Percentiles rank a stretch among this genome's conserved stretches.
Evolutionary conservation across 108 stramenopile species (phyloP).

Genomic region (Tribonema minus): DNA sequence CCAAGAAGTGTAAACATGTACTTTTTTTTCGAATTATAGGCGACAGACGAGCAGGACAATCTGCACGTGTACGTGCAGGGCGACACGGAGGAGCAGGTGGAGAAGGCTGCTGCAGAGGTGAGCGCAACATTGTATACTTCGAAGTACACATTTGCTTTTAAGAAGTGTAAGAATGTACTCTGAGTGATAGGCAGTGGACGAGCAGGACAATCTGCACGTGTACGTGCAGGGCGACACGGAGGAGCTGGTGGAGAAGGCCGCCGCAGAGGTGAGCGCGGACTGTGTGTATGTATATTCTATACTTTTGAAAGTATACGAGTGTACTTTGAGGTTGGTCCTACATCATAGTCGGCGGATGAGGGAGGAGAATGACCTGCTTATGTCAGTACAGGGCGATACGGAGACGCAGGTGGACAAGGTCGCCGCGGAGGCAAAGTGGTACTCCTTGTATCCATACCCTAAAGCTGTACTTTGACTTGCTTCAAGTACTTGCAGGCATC

Average conservation of each 20-base stretch:
- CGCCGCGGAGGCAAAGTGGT: no score
- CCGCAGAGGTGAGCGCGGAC: background rate
- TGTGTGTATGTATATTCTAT: background rate
- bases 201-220: background rate
- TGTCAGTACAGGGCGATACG: slow-evolving; percentile 55
- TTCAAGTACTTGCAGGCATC: no score
- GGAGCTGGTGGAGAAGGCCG: slow-evolving; percentile 40
- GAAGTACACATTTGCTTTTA: background rate
- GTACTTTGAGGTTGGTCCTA: background rate
- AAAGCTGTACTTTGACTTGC: no score
- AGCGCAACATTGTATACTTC: background rate
- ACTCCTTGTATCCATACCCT: no score
- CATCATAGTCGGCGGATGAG: background rate
- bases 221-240: slow-evolving; percentile 63
- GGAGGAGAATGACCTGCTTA: background rate
- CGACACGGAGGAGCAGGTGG: slow-evolving; percentile 68
- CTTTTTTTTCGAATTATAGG: background rate
- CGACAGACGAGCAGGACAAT: background rate
- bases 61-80: background rate
- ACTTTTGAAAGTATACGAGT: background rate
- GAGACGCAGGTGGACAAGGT: slow-evolving; percentile 57
- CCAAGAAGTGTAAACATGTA: background rate
- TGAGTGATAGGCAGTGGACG: background rate
- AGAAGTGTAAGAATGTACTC: background rate
- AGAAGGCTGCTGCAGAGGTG: background rate